Evolutionary conservation across 306 rosid species (phyloP), one percentile per base, ranked within the genome.

Genomic region (Casuarina glauca): DNA sequence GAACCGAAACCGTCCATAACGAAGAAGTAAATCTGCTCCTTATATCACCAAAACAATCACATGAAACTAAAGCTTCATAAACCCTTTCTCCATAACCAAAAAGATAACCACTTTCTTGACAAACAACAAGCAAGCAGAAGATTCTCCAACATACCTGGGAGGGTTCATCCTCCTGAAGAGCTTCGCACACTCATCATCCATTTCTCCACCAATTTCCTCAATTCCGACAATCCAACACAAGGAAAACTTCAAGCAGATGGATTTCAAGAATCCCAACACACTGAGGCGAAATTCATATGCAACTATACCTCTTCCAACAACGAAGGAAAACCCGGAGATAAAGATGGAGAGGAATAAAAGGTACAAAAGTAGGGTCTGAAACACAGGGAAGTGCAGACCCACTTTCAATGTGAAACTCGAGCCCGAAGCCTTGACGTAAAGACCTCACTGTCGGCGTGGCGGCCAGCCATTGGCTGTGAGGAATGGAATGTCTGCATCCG

Each of bases 131-230:
- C 10, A 39, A 35, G 49, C 35, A 60, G 10, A 48, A 17, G 9
- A n/a, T 32, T n/a, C 9, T 32, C 20, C 38, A 46, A 62, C 64
- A 20, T 17, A 89, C 93, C 90, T 83, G 19, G 93, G 93, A 32
- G 93, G 90, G 83, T 89, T 89, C 83, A 89, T 78, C 82, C 93
- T 79, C 87, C 90, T 80, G 75, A 89, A 78, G 62, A 89, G 87
- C 81, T 89, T 89, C 6, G 85, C 85, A 79, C 79, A 89, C 79
- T 89, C 93, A 75, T 83, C 89, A 38, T 89, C 90, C 90, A 84
- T 88, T 10, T 48, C 70, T 54, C 15, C 26, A 17, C 55, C 26
- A 26, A 5, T 19, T 6, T 38, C 17, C 42, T 15, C 13, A 42
- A 73, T 42, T 16, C 50, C 63, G 53, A 3, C 46, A 35, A 39